phyloP scores from a whole-genome alignment of 805 yeast species.

The Kuraishia hungarica region DNA sequence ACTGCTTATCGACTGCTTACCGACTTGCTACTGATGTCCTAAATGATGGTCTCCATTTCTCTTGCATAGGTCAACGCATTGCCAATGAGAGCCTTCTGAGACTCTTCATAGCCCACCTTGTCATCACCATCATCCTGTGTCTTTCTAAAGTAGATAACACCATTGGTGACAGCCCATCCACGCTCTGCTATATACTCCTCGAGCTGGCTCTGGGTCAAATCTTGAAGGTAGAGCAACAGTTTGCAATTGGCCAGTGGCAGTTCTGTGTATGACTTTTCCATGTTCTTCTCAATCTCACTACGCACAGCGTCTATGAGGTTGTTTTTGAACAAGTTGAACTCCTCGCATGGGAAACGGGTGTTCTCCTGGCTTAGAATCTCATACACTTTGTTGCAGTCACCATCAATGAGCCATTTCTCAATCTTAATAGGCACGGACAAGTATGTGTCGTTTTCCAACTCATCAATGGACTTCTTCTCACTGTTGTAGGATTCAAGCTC shows the following conservation, averaged over 20 bases:
- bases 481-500: slow-evolving; percentile 71
- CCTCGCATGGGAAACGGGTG: slow-evolving; percentile 57
- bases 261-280: slow-evolving; percentile 67
- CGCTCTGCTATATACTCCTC: slow-evolving; percentile 42
- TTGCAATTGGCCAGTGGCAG: slow-evolving; percentile 81
- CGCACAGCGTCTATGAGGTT: slow-evolving; percentile 74
- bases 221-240: slow-evolving; percentile 59
- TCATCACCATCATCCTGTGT: slow-evolving; percentile 17
- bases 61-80: slow-evolving; percentile 82
- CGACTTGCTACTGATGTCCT: slow-evolving; percentile 7
- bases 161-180: slow-evolving; percentile 51
- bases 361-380: slow-evolving; percentile 46
- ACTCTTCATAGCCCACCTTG: slow-evolving; percentile 27
- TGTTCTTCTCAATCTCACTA: slow-evolving; percentile 74
- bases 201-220: slow-evolving; percentile 33
- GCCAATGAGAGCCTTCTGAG: slow-evolving; percentile 41
- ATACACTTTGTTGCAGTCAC: slow-evolving; percentile 90
- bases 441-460: slow-evolving; percentile 59
- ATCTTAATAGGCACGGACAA: slow-evolving; percentile 80
- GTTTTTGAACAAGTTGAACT: slow-evolving; percentile 70
- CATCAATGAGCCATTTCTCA: slow-evolving; percentile 94
- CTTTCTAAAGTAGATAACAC: slow-evolving; percentile 37
- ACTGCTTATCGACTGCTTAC: too few relatives aligned
- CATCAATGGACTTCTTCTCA: slow-evolving; percentile 28
- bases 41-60: slow-evolving; percentile 87